Percentiles rank a stretch among this genome's conserved stretches.
These are phyloP conservation scores for Alternaria sp. DNA, from an alignment of 2,329 filamentous ascomycete genomes.

Conservation along the genomic window DNA sequence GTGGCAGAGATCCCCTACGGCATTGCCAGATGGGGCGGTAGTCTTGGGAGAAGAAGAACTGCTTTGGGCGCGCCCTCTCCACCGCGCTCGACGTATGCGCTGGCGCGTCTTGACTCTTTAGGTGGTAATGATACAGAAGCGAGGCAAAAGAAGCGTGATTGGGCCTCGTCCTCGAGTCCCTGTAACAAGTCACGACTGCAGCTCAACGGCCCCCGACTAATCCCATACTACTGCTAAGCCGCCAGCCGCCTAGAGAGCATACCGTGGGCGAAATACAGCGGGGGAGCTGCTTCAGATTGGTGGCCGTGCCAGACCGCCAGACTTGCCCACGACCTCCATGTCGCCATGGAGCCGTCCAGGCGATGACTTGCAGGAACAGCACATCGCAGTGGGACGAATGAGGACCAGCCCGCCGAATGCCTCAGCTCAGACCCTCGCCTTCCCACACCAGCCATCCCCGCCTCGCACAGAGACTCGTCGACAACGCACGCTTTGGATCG, in stretches of 20 bases:
- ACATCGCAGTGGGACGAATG: constrained; percentile 24
- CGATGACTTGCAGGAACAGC: constrained; percentile 36
- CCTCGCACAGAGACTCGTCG: constrained; percentile 19
- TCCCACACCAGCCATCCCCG: constrained; percentile 23
- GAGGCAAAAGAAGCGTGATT: constrained; percentile 19
- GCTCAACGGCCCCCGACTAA: constrained; percentile 7
- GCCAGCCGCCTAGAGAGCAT: not conserved
- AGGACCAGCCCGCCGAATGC: constrained; percentile 22
- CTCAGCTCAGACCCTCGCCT: constrained; percentile 20
- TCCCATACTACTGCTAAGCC: not conserved
- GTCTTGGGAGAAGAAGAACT: constrained; percentile 23
- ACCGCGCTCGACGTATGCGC: constrained; percentile 27
- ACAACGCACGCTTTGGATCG: constrained; percentile 21
- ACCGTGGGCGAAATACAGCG: not conserved
- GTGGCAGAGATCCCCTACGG: constrained; percentile 17
- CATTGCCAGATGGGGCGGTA: constrained; percentile 27
- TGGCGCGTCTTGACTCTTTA: constrained; percentile 27
- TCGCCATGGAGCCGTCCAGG: constrained; percentile 5
- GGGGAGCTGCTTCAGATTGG: constrained; percentile 10
- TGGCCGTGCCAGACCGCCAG: constrained; percentile 22
- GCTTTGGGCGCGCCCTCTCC: constrained; percentile 24
- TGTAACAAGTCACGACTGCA: constrained; percentile 14
- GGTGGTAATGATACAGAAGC: constrained; percentile 16
- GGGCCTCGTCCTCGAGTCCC: constrained; percentile 16
- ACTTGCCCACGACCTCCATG: not conserved